Evolutionary conservation across 1,284 basidiomycete species (phyloP).

Genomic region (Cutaneotrichosporon sp.): DNA sequence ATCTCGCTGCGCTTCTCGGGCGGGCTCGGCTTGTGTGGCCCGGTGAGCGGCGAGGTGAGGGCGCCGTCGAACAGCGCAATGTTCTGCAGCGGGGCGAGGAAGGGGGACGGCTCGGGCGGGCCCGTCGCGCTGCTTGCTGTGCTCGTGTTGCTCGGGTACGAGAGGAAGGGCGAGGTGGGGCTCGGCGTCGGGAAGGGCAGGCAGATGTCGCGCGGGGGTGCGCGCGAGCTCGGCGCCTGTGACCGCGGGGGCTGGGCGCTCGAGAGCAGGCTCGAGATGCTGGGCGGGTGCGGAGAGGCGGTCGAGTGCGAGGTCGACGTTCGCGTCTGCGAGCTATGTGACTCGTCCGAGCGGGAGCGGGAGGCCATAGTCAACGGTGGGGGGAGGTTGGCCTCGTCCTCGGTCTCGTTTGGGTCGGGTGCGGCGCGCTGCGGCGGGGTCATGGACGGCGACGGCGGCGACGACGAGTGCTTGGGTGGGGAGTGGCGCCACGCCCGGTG

Average conservation of each 20-base stretch:
- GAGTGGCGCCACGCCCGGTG: not conserved
- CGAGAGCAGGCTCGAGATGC: slow-evolving; percentile 20
- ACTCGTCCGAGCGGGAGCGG: slow-evolving; percentile 42
- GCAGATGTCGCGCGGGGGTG: slow-evolving; percentile 43
- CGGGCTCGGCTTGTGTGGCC: slow-evolving; percentile 21
- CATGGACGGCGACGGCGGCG: slow-evolving; percentile 36
- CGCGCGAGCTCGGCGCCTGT: slow-evolving; percentile 23
- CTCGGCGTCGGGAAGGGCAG: slow-evolving; percentile 52
- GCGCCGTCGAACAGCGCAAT: slow-evolving; percentile 45
- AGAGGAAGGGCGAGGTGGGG: slow-evolving; percentile 49
- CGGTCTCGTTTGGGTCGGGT: slow-evolving; percentile 43
- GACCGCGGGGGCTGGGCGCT: slow-evolving; percentile 16
- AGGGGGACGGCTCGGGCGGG: slow-evolving; percentile 43
- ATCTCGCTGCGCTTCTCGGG: slow-evolving; percentile 26
- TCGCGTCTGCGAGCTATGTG: slow-evolving; percentile 9
- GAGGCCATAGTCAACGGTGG: slow-evolving; percentile 36
- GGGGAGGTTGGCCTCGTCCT: slow-evolving; percentile 40
- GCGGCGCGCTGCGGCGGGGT: slow-evolving; percentile 23
- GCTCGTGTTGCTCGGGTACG: slow-evolving; percentile 23
- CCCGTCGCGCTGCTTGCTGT: slow-evolving; percentile 20
- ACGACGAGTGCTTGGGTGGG: slow-evolving; percentile 13
- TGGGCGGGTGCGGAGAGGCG: slow-evolving; percentile 17
- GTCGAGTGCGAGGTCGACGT: slow-evolving; percentile 4
- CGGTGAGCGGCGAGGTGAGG: slow-evolving; percentile 28
- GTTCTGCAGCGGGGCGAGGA: slow-evolving; percentile 45